phyloP scores from a whole-genome alignment of 345 rosid genomes.

The Euphorbia peplus region DNA sequence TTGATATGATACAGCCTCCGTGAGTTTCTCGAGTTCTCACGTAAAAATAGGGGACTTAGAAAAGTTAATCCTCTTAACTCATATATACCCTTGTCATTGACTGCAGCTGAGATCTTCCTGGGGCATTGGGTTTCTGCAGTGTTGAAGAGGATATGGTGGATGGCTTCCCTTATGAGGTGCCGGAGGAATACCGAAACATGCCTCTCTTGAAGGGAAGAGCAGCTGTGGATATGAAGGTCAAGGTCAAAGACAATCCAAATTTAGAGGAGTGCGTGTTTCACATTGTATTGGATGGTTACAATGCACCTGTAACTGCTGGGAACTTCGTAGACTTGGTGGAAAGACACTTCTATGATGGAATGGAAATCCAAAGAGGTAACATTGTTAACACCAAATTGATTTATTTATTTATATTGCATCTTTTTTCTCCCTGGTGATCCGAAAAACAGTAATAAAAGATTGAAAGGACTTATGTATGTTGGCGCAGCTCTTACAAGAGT shows the following conservation, averaged over 20 bases:
- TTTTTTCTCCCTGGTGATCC: background rate
- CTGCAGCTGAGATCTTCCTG: conserved; percentile 99
- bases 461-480: background rate
- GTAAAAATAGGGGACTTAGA: conserved; percentile 22
- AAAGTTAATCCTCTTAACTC: conserved; percentile 46
- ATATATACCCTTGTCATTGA: conserved; percentile 82
- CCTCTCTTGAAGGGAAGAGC: conserved; percentile 98
- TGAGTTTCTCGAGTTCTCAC: conserved; percentile 13
- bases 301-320: conserved; percentile 94
- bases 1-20: background rate
- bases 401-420: background rate
- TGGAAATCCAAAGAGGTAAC: conserved; percentile 97
- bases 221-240: conserved; percentile 94
- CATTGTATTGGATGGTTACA: conserved; percentile 92
- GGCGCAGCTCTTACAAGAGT: background rate
- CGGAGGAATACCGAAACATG: conserved; percentile 72
- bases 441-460: background rate
- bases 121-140: conserved; percentile 99
- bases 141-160: conserved; percentile 99
- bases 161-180: conserved; percentile 90
- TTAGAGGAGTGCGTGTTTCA: conserved; percentile 75
- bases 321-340: conserved; percentile 89
- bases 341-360: conserved; percentile 94
- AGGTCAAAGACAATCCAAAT: conserved; percentile 94
- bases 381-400: background rate